phyloP scores from a whole-genome alignment of 768 basidiomycete species.

The Sarcomyxa edulis region DNA sequence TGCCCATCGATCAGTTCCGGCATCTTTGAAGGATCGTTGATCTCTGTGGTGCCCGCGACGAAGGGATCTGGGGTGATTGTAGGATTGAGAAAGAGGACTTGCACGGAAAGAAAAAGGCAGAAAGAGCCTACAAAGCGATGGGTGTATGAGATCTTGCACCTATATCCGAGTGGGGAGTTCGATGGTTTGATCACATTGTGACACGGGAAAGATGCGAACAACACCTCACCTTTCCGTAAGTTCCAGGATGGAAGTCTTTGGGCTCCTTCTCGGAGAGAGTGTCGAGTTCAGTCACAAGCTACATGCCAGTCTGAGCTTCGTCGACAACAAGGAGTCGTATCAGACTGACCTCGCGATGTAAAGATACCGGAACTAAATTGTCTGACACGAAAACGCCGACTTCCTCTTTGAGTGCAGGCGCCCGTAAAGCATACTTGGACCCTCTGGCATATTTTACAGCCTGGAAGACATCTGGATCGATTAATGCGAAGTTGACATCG shows the following conservation, averaged over 20 bases:
- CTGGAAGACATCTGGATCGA: neutral
- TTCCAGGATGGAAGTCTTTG: constrained; percentile 13
- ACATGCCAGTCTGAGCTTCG: neutral
- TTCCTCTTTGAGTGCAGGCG: neutral
- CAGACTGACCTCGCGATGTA: constrained; percentile 9
- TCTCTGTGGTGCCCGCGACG: constrained; percentile 1
- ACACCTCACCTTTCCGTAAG: constrained; percentile 7
- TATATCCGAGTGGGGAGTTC: too few relatives aligned
- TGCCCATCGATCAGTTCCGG: neutral
- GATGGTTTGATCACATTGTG: neutral
- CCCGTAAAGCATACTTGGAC: neutral
- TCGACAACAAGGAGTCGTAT: neutral
- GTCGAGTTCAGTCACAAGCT: constrained; percentile 11
- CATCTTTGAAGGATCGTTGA: neutral
- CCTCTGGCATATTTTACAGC: neutral
- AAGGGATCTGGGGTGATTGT: constrained; percentile 8
- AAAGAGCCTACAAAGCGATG: constrained; percentile 10
- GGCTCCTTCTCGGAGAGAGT: constrained; percentile 10
- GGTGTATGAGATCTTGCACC: constrained; percentile 15
- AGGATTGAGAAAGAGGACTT: neutral
- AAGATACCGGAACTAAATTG: constrained; percentile 8
- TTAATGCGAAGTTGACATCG: neutral
- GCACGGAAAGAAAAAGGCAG: neutral
- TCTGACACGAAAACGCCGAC: constrained; percentile 9
- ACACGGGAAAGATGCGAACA: neutral